phyloP scores from a whole-genome alignment of 1,284 basidiomycete species.

The Moesziomyces sp. region DNA sequence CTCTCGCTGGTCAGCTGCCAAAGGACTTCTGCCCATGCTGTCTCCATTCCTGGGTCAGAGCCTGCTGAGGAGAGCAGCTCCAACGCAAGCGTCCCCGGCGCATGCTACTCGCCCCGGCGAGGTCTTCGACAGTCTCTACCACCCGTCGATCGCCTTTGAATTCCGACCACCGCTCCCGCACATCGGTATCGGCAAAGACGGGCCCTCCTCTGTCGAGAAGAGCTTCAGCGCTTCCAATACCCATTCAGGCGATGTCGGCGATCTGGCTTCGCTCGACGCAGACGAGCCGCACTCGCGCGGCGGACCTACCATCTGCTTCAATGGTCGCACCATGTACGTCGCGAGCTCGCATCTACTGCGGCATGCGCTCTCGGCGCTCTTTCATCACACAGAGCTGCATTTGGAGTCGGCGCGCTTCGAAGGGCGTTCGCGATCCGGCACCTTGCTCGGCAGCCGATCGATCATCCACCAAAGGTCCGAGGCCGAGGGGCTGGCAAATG shows the following conservation, averaged over 20 bases:
- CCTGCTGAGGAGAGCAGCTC: conserved; percentile 18
- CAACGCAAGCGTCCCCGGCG: conserved; percentile 5
- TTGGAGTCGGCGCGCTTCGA: conserved; percentile 53
- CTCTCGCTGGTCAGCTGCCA: conserved; percentile 11
- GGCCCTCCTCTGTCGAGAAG: not conserved
- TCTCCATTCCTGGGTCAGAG: conserved; percentile 43
- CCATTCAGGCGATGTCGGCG: not conserved
- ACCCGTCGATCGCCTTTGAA: conserved; percentile 53
- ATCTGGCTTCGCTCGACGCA: conserved; percentile 3
- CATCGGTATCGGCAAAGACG: conserved; percentile 26
- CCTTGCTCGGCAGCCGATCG: conserved; percentile 40
- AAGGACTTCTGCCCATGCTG: conserved; percentile 18
- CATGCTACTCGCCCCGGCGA: not conserved
- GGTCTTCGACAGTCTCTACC: conserved; percentile 48
- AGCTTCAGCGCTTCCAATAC: not conserved
- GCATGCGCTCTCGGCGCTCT: conserved; percentile 55
- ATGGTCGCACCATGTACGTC: conserved; percentile 58
- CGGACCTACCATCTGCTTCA: conserved; percentile 53
- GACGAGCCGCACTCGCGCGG: conserved; percentile 24
- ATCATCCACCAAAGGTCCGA: conserved; percentile 12
- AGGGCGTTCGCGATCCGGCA: conserved; percentile 31
- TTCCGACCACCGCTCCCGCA: conserved; percentile 46
- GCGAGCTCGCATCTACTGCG: conserved; percentile 57
- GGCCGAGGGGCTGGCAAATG: not conserved
- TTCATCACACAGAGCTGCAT: conserved; percentile 46